A percentile compares a stretch with the other conserved stretches of the same genome.
phyloP scores from a whole-genome alignment of 805 yeast species.

The Saturnispora saitoi region DNA sequence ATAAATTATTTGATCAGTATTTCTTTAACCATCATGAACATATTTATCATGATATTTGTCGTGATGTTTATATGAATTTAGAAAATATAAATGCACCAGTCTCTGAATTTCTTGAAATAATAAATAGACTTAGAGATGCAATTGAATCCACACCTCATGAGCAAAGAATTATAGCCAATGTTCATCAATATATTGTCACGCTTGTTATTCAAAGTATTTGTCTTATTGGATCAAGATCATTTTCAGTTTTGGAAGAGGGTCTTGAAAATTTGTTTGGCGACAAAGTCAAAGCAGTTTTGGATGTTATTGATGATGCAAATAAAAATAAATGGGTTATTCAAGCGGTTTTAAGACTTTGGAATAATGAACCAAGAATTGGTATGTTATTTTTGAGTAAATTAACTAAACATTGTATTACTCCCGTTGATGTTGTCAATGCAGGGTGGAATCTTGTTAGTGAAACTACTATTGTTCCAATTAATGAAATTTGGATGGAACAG shows the following conservation, averaged over 20 bases:
- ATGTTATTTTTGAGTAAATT: conserved; percentile 48
- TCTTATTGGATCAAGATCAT: conserved; percentile 79
- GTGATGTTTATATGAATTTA: conserved; percentile 26
- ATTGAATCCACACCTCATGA: conserved; percentile 12
- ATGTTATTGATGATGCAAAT: conserved; percentile 21
- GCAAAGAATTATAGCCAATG: conserved; percentile 15
- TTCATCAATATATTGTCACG: conserved; percentile 42
- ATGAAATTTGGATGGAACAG: conserved; percentile 40
- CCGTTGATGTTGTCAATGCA: conserved; percentile 35
- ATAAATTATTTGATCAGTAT: conserved; percentile 27
- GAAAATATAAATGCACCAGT: conserved; percentile 24
- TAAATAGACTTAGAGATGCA: conserved; percentile 17
- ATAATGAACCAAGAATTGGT: conserved; percentile 55
- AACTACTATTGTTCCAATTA: conserved; percentile 28
- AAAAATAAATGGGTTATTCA: conserved; percentile 41
- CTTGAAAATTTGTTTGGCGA: conserved; percentile 26
- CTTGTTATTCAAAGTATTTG: conserved; percentile 64
- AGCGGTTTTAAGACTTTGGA: conserved; percentile 58
- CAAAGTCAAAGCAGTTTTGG: conserved; percentile 20
- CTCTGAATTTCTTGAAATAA: conserved; percentile 24
- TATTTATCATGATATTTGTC: conserved; percentile 26
- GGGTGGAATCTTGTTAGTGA: conserved; percentile 27
- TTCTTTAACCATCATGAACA: conserved; percentile 29
- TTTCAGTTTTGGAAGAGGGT: conserved; percentile 62
- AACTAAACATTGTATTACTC: conserved; percentile 34